Evolutionary conservation across 2,329 filamentous ascomycete genomes (phyloP).

Genomic region (Colletotrichum navitas): DNA sequence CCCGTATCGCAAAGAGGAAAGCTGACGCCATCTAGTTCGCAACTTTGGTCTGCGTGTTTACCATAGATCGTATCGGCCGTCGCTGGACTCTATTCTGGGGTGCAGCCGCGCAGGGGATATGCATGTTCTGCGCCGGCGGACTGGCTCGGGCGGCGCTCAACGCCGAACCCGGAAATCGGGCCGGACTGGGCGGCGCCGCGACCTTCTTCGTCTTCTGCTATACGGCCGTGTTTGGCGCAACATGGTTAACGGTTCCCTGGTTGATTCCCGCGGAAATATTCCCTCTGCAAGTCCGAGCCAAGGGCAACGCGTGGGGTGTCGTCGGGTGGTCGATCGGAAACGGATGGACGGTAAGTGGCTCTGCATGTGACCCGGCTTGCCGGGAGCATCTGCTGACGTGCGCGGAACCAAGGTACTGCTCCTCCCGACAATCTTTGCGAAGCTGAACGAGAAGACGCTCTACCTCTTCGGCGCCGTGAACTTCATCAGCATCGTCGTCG

Average conservation of each 20-base stretch:
- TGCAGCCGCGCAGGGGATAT: conserved; percentile 71
- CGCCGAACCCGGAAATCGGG: conserved; percentile 57
- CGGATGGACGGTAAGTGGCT: conserved; percentile 62
- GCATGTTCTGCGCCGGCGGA: conserved; percentile 76
- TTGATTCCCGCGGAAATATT: conserved; percentile 81
- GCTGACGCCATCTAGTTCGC: conserved; percentile 56
- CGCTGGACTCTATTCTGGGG: conserved; percentile 80
- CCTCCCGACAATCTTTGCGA: conserved; percentile 71
- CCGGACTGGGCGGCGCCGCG: conserved; percentile 72
- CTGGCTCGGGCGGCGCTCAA: conserved; percentile 66
- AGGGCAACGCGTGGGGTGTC: conserved; percentile 82
- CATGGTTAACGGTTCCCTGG: conserved; percentile 68
- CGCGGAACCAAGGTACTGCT: conserved; percentile 54
- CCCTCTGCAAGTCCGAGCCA: conserved; percentile 76
- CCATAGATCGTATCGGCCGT: conserved; percentile 75
- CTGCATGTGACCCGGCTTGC: conserved; percentile 45
- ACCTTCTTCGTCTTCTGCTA: conserved; percentile 77
- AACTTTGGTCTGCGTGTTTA: conserved; percentile 78
- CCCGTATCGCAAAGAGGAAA: not conserved
- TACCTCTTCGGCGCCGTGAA: conserved; percentile 81
- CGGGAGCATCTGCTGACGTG: conserved; percentile 47
- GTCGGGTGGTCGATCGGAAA: conserved; percentile 83
- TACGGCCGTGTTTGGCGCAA: conserved; percentile 57
- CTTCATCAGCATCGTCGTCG: conserved; percentile 73
- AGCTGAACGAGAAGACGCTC: conserved; percentile 77